These are phyloP conservation scores for Pythium rhizo-oryzae DNA, from an alignment of 352 stramenopile species.

Conservation along the genomic window DNA sequence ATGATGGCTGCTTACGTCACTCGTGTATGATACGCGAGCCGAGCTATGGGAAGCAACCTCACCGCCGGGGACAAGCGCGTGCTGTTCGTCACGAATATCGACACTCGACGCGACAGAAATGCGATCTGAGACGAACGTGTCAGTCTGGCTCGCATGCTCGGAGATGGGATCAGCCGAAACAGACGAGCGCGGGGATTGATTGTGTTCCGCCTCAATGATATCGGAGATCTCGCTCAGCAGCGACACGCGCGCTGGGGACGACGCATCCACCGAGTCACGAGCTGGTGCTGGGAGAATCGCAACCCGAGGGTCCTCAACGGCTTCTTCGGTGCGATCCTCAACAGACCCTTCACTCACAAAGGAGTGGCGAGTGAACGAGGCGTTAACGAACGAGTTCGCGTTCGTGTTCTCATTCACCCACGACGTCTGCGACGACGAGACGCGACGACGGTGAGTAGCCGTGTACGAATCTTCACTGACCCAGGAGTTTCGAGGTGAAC, in stretches of 20 bases:
- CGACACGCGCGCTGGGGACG: conserved; percentile 4
- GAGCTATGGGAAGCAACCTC: neutral
- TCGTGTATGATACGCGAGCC: conserved; percentile 5
- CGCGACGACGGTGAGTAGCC: neutral
- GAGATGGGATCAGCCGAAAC: conserved; percentile 5
- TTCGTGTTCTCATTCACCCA: conserved; percentile 19
- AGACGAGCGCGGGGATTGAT: conserved; percentile 9
- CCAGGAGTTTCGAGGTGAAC: conserved; percentile 8
- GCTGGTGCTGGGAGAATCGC: conserved; percentile 9
- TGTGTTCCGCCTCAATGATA: conserved; percentile 9
- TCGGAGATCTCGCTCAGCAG: conserved; percentile 18
- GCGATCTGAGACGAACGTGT: conserved; percentile 13
- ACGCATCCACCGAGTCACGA: conserved; percentile 6
- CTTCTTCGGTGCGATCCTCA: conserved; percentile 3
- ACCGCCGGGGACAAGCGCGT: neutral
- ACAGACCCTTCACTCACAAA: conserved; percentile 26
- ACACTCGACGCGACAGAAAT: conserved; percentile 16
- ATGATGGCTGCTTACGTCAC: neutral
- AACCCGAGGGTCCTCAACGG: neutral
- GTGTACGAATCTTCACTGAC: conserved; percentile 8
- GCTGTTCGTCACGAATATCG: neutral
- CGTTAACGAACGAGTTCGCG: conserved; percentile 21
- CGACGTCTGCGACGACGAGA: conserved; percentile 11
- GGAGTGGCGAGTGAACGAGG: conserved; percentile 17
- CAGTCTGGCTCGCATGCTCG: conserved; percentile 8